Evolutionary conservation across 1,139 yeast species (phyloP).

Genomic region (Yamadazyma atlantica): DNA sequence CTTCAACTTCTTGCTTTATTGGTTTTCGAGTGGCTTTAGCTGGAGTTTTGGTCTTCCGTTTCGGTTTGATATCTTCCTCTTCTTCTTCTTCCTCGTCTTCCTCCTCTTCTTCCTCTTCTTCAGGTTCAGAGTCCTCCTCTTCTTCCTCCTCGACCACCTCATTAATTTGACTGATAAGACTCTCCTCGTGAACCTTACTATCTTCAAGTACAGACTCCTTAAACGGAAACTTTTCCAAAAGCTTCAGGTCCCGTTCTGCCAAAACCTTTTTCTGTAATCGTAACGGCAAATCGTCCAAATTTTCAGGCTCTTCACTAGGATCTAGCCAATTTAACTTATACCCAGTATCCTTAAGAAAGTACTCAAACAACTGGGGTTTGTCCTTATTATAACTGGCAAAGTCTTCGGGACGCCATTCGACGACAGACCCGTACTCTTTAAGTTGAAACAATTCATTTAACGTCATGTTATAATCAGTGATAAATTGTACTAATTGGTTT

Average conservation of each 20-base stretch:
- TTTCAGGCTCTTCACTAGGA: slow-evolving; percentile 24
- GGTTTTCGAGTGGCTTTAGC: not conserved
- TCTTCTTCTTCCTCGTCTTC: slow-evolving; percentile 12
- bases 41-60: slow-evolving; percentile 6
- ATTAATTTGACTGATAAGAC: slow-evolving; percentile 11
- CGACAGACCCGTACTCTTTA: slow-evolving; percentile 58
- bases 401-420: slow-evolving; percentile 58
- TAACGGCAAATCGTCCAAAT: slow-evolving; percentile 36
- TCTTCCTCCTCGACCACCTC: slow-evolving; percentile 2
- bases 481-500: slow-evolving; percentile 29
- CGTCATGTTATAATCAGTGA: slow-evolving; percentile 45
- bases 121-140: slow-evolving; percentile 7
- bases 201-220: slow-evolving; percentile 28
- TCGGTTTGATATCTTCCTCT: slow-evolving; percentile 10
- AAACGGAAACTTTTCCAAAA: slow-evolving; percentile 37
- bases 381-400: slow-evolving; percentile 27
- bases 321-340: slow-evolving; percentile 36
- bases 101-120: slow-evolving; percentile 11
- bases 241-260: slow-evolving; percentile 36
- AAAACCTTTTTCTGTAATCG: slow-evolving; percentile 46
- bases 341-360: slow-evolving; percentile 29
- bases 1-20: slow-evolving; percentile 6
- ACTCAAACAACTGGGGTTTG: slow-evolving; percentile 36
- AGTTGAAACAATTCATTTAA: slow-evolving; percentile 57
- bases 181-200: slow-evolving; percentile 25